Evolutionary conservation across 257 asterid genomes (phyloP).

Genomic region (Solanum sitiens): DNA sequence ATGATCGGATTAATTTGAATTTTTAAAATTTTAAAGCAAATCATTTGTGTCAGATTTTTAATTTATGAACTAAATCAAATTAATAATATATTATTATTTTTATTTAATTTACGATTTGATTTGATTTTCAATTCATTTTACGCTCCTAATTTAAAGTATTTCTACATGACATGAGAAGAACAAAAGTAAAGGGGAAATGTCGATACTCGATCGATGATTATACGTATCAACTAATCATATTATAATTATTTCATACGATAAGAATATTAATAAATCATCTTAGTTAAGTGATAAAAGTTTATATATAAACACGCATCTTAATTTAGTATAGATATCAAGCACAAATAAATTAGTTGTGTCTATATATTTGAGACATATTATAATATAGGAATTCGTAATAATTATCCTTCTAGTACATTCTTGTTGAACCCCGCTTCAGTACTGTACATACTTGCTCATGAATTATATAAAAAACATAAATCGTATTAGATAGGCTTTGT

Average conservation of each 20-base stretch:
- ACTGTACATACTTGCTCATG: too few species aligned
- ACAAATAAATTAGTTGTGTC: background rate
- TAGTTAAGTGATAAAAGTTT: background rate
- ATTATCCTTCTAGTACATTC: background rate
- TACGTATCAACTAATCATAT: background rate
- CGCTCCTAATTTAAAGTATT: too few species aligned
- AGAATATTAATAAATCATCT: background rate
- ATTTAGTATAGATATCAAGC: background rate
- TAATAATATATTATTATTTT: too few species aligned
- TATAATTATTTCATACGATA: background rate
- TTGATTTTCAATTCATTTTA: too few species aligned
- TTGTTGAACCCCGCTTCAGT: fast-evolving
- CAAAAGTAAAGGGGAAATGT: background rate
- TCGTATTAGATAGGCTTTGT: background rate
- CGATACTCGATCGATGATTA: background rate
- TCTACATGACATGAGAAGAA: background rate
- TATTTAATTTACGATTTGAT: too few species aligned
- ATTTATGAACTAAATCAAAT: too few species aligned
- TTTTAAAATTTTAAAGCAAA: too few species aligned
- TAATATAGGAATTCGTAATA: background rate
- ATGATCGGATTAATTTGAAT: too few species aligned
- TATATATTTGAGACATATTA: background rate
- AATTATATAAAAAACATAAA: background rate
- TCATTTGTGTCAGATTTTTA: too few species aligned
- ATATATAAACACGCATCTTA: background rate